Evolutionary conservation across 768 basidiomycete genomes (phyloP), one percentile per base, ranked within the genome.

Genomic region (Phanerochaete carnosa): DNA sequence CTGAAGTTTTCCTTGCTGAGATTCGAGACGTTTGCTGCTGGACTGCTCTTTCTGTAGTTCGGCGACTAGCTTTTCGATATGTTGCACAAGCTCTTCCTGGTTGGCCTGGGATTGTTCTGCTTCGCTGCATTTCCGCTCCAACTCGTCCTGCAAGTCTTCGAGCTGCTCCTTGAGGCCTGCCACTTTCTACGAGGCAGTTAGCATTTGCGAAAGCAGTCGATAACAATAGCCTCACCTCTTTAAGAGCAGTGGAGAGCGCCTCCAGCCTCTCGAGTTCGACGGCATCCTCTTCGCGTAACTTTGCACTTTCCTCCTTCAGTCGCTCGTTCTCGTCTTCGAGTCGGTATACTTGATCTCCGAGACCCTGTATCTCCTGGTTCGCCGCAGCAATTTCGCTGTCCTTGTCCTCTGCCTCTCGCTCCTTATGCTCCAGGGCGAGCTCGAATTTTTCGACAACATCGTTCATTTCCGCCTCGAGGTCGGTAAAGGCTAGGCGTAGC

Each of bases 251-350:
- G 30, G 86, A 77, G 6, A 95, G 75, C 2, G 79, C 85, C 65
- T 90, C 87, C 1, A 87, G 74, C 45, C 85, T 76, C 60, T 90
- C 89, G 26, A 82, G 78, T 67, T 90, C 92, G n/a, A 82, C 81
- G 9, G 73, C 77, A 49, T 88, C 86, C n/a, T 94, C 91, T 60
- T 94, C 89, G 55, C 85, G 81, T 39, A 85, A 63, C 9, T 83
- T 78, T 37, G 89, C 86, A 53, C 78, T 77, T 50, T 93, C 89
- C 65, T 93, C 91, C 68, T 82, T 85, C 53, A 90, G 70, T 30
- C 84, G 79, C 62, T 95, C 93, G 56, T 87, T 83, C 68, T 94
- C 90, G 61, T 96, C 93, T 69, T 98, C 96, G 1, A 96, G 82
- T 46, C 85, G 76, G 72, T 90, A 94, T 9, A 97, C 83, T 57